Percentiles rank a stretch among this genome's conserved stretches.
These are phyloP conservation scores for Fusarium sterilihyphosum DNA, from an alignment of 2,329 filamentous ascomycete species.

Conservation along the genomic window DNA sequence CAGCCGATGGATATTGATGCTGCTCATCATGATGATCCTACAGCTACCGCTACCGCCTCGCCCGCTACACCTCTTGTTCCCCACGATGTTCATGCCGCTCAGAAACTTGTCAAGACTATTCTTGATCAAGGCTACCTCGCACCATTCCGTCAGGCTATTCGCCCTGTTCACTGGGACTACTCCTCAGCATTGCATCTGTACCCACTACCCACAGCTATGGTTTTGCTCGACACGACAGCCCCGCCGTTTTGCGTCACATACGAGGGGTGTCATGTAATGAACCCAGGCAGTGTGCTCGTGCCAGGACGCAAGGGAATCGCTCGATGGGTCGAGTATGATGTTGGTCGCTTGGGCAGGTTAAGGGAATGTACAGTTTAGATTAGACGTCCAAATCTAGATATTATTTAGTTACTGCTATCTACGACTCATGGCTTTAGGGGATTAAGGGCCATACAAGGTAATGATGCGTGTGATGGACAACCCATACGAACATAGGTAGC, in stretches of 20 bases:
- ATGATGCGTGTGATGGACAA: slow-evolving; percentile 25
- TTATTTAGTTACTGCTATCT: neutral
- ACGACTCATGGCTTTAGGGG: slow-evolving; percentile 11
- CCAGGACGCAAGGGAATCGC: slow-evolving; percentile 74
- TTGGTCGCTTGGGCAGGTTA: slow-evolving; percentile 69
- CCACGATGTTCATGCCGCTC: slow-evolving; percentile 67
- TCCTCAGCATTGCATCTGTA: slow-evolving; percentile 81
- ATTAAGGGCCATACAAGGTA: neutral
- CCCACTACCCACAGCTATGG: slow-evolving; percentile 84
- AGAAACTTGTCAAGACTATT: slow-evolving; percentile 88
- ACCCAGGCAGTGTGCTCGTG: slow-evolving; percentile 82
- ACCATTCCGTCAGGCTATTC: slow-evolving; percentile 81
- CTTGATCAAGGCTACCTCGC: slow-evolving; percentile 90
- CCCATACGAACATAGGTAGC: neutral
- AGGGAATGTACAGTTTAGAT: slow-evolving; percentile 69
- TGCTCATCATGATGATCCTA: slow-evolving; percentile 34
- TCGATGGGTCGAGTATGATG: slow-evolving; percentile 89
- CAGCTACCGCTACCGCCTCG: slow-evolving; percentile 21
- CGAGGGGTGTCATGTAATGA: slow-evolving; percentile 95
- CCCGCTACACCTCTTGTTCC: slow-evolving; percentile 54
- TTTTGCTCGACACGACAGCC: slow-evolving; percentile 83
- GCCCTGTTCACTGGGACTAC: slow-evolving; percentile 93
- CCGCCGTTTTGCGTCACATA: slow-evolving; percentile 89
- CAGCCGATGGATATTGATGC: slow-evolving; percentile 55
- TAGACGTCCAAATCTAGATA: neutral